phyloP scores from a whole-genome alignment of 257 asterid species.

The Catharanthus roseus region DNA sequence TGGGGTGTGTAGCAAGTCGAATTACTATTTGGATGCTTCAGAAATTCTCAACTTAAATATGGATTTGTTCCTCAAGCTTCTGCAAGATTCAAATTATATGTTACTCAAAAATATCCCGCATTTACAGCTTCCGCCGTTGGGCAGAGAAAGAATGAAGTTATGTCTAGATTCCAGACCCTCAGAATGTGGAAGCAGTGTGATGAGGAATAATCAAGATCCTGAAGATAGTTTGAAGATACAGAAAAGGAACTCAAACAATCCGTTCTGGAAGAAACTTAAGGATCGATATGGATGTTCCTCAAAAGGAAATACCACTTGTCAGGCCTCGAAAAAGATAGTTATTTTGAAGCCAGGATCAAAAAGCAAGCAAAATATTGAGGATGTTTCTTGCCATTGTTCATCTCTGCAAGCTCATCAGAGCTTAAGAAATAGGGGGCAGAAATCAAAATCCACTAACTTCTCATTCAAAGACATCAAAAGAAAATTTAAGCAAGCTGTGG shows the following conservation, averaged over 20 bases:
- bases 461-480: conserved; percentile 54
- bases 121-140: conserved; percentile 16
- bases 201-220: conserved; percentile 11
- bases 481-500: conserved; percentile 48
- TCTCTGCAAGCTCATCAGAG: conserved; percentile 31
- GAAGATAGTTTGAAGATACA: conserved; percentile 5
- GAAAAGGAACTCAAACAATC: conserved; percentile 9
- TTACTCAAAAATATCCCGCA: conserved; percentile 20
- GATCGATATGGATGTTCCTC: conserved; percentile 18
- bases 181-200: conserved; percentile 9
- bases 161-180: conserved; percentile 11
- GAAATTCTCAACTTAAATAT: conserved; percentile 42
- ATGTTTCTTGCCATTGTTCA: conserved; percentile 45
- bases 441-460: conserved; percentile 31
- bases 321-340: conserved; percentile 42
- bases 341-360: conserved; percentile 44
- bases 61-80: conserved; percentile 39
- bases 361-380: conserved; percentile 23
- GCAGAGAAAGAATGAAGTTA: conserved; percentile 16
- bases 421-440: conserved; percentile 20
- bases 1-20: conserved; percentile 24
- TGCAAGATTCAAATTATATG: conserved; percentile 36
- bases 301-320: conserved; percentile 15
- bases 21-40: conserved; percentile 52
- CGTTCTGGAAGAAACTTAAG: conserved; percentile 20